These are phyloP conservation scores for Candida smagusa DNA, from an alignment of 1,139 yeast genomes.

Conservation along the genomic window DNA sequence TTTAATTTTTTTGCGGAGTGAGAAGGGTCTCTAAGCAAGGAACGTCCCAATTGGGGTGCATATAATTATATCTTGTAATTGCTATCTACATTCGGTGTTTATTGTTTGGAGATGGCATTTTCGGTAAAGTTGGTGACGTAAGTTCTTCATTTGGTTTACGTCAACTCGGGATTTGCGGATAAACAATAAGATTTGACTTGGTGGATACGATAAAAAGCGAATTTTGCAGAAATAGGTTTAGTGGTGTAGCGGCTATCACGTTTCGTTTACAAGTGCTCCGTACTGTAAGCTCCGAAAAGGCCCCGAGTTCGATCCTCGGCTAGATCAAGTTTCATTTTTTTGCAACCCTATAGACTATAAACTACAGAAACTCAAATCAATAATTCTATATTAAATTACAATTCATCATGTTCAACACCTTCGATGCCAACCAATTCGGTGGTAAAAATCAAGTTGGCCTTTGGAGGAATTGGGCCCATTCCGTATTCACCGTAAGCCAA, in stretches of 20 bases:
- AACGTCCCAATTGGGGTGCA: no score
- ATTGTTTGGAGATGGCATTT: no score
- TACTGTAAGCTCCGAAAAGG: constrained; percentile 21
- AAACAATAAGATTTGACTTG: no score
- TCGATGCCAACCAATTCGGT: constrained; percentile 55
- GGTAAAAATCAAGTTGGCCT: constrained; percentile 60
- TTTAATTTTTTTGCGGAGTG: neutral
- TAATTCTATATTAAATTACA: constrained; percentile 5
- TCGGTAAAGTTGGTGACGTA: no score
- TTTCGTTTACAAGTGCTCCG: constrained; percentile 17
- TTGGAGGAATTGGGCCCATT: constrained; percentile 76
- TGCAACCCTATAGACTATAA: neutral
- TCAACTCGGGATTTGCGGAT: no score
- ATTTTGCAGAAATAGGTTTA: constrained; percentile 11
- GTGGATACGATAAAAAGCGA: no score
- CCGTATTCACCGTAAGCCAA: constrained; percentile 78
- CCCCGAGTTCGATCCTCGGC: constrained; percentile 24
- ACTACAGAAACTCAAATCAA: no score
- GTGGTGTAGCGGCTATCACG: constrained; percentile 25
- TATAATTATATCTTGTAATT: no score
- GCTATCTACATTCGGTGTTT: no score
- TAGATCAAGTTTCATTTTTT: constrained; percentile 17
- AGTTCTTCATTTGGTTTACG: no score
- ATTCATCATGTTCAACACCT: constrained; percentile 20
- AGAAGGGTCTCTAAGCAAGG: neutral